Base-by-base conservation (phyloP, 139 green algal genomes). In the Coelastrella sp. region DNA sequence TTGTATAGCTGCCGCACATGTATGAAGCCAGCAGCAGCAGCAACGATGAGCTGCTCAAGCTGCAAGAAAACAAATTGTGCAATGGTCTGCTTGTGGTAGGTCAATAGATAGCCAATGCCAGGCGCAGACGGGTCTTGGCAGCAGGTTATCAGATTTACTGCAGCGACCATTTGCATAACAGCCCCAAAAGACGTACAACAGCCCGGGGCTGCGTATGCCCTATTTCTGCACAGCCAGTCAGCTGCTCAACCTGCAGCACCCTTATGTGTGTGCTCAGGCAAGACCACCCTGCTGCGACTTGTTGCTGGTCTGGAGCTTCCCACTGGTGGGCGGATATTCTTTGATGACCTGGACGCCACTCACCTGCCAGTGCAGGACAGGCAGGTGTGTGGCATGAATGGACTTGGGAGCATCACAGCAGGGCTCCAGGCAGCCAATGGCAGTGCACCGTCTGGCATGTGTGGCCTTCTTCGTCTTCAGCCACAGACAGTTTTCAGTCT, bases 241-340 rank as follows among this genome's bases (percentile, higher is more conserved):
- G 35, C 35, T 49, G 70, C 11, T 70, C 8, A 12, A 78, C 70
- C 70, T 35, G 70, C 70, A 78, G 70, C 70, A 78, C 20, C 12
- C n/a, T 59, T 20, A 7, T 25, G 11, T 68, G 78, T 59, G 76
- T 10, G 25, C 25, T 68, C 81, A 86, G 82, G 82, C 89, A 98
- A 98, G 87, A 98, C 96, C 4, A 99, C 97, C 11, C 90, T 98
- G 87, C 91, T 99, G 90, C 93, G 96, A 17, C 89, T 98, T 24
- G 94, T 99, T 17, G 94, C 97, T 6, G 97, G 97, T 58, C 91
- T 99, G 57, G 97, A 98, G 86, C 87, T 84, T 63, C 90, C 94
- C 74, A 97, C 94, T 0, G 78, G 11, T 8, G 97, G 97, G 58
- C 86, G 75, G 7, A 96, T 99, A 63, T 88, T 94, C n/a, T 97